These are phyloP conservation scores for Neoarthrinium moseri DNA, from an alignment of 2,329 filamentous ascomycete species.

Conservation along the genomic window DNA sequence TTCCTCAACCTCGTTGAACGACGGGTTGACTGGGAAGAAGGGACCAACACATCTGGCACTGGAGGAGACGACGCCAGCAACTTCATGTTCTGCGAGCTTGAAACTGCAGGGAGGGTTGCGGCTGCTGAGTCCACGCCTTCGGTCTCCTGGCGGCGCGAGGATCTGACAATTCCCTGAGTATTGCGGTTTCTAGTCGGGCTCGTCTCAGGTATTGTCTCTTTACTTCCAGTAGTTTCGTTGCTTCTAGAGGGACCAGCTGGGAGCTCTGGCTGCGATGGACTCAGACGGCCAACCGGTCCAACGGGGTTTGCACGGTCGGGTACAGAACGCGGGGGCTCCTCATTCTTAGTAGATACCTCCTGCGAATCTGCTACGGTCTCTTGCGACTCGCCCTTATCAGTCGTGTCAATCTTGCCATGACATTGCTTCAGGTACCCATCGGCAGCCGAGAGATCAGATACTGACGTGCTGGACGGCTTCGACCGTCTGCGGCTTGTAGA, in stretches of 20 bases:
- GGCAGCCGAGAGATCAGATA: slow-evolving; percentile 8
- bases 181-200: slow-evolving; percentile 24
- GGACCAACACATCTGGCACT: slow-evolving; percentile 18
- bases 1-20: slow-evolving; percentile 17
- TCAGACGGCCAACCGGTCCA: no score
- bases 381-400: slow-evolving; percentile 22
- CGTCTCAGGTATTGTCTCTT: slow-evolving; percentile 30
- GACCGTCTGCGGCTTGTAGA: slow-evolving; percentile 23
- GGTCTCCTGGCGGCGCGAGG: no score
- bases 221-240: slow-evolving; percentile 12
- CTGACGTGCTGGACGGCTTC: not conserved
- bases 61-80: slow-evolving; percentile 15
- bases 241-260: not conserved
- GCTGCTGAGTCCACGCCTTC: no score
- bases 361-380: slow-evolving; percentile 31
- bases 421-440: slow-evolving; percentile 16
- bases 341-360: slow-evolving; percentile 11
- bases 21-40: slow-evolving; percentile 22
- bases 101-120: no score
- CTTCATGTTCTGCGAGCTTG: slow-evolving; percentile 1
- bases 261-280: slow-evolving; percentile 3
- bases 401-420: slow-evolving; percentile 12
- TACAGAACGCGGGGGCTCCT: slow-evolving; percentile 6
- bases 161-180: no score
- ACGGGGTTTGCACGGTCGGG: no score